Evolutionary conservation across 2,329 filamentous ascomycete species (phyloP), one percentile per base, ranked within the genome.

Genomic region (Macrophomina phaseolina): DNA sequence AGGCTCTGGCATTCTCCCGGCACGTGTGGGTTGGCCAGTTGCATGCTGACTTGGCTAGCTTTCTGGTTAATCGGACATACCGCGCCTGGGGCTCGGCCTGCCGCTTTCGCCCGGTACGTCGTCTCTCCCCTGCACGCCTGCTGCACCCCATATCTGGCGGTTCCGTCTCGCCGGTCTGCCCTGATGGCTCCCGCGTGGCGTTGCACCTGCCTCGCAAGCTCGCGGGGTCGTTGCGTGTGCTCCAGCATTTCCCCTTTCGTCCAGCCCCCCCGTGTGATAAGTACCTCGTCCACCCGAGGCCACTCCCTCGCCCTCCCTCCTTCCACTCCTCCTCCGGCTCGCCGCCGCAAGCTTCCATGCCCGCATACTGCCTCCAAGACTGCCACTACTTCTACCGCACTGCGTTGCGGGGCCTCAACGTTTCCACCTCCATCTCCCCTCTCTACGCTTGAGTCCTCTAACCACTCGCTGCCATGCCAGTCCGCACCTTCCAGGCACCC

Each of bases 341-440:
- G 23, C 34, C n/a, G n/a, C 36, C 23, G 49, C 58, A 45, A 61
- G 65, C 32, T 85, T 83, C 85, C 83, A 96, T 96, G 92, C 91
- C 91, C 84, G 80, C 85, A 74, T 94, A 92, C 80, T 96, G 84
- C 80, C 83, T 92, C 67, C 90, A 95, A 85, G 91, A 96, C 80
- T 96, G 91, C 76, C 92, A 96, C 79, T 96, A 96, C 82, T 96
- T 97, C 82, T 95, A 92, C 84, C 92, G 92, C 84, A 96, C 90
- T 80, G 91, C 92, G 77, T 83, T 97, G 82, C 92, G 92, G 84
- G 90, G 93, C 77, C 84, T 97, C 73, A 94, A 91, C 76, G 89
- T 97, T 73, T 87, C 89, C 81, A 96, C 91, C 73, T 86, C 83
- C 75, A 87, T 97, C 79, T 92, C 90, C 71, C 89, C 91, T 72